Base-by-base conservation (phyloP, 2,329 filamentous ascomycete species). In the Hymenoscyphus fraxineus region DNA sequence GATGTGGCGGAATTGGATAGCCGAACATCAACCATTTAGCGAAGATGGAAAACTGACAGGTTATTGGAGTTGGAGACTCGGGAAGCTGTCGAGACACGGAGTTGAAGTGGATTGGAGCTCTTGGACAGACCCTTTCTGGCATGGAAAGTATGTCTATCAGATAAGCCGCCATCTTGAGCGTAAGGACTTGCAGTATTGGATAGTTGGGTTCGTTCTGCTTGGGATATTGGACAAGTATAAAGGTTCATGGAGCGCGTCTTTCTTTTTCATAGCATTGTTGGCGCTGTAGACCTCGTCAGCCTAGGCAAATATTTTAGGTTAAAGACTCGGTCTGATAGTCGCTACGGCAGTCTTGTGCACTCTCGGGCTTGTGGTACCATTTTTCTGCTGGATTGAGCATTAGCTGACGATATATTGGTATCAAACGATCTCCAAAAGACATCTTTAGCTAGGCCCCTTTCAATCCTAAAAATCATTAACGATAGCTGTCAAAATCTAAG, bases 51-150 rank as follows among this genome's bases (percentile, higher is more conserved):
- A 54, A 19, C 47, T 67, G n/a, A 67, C 38, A 40, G 31, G 59
- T 3, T 69, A 66, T 40, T 70, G 68, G 68, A 27, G 58, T n/a
- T 69, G 67, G 66, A 65, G 40, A 55, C 64, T 69, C 5, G 47
- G 60, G 3, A 61, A 59, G 22, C n/a, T 67, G 12, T 60, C 62
- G 16, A 64, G 54, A 27, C 62, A 19, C 13, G 19, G 64, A 6
- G 44, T 41, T 15, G 35, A 60, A n/a, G 57, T 67, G 9, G 51
- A 67, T 54, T 70, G 68, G 68, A 63, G 66, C 57, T 19, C 31
- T 22, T 70, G 65, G 65, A 65, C 59, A 22, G 22, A 31, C 32
- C 54, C 54, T 57, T 31, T 57, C 54, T 32, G 32, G 54, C 32
- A 19, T 12, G 41, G 19, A n/a, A 47, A 47, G 41, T 19, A 47